A percentile compares a stretch with the other conserved stretches of the same genome.
Conservation (phyloP, 345 rosid genomes). For the Eutrema japonicum region DNA sequence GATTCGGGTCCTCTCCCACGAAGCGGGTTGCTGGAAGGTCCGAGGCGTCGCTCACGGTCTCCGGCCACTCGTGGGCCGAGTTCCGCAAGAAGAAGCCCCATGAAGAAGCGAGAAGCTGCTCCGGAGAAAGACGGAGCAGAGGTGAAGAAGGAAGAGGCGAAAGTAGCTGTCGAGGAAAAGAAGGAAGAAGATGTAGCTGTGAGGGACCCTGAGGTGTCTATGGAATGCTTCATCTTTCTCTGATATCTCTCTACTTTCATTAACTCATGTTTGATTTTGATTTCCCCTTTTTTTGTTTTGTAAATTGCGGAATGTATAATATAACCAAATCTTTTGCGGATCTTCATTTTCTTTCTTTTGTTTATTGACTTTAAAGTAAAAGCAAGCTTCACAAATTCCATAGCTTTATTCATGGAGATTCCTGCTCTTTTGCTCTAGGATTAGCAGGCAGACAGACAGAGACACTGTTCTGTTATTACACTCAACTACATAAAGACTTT, state of each 20-base stretch:
- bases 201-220: slow-evolving; percentile 66
- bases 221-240: slow-evolving; percentile 84
- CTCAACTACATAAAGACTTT: slow-evolving; percentile 35
- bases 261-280: slow-evolving; percentile 35
- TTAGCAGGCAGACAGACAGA: slow-evolving; percentile 40
- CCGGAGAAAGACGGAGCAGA: slow-evolving; percentile 11
- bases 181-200: slow-evolving; percentile 31
- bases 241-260: slow-evolving; percentile 38
- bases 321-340: slow-evolving; percentile 44
- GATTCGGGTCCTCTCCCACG: slow-evolving; percentile 46
- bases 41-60: slow-evolving; percentile 50
- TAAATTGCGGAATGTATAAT: slow-evolving; percentile 36
- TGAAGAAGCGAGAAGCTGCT: slow-evolving; percentile 41
- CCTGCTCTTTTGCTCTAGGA: slow-evolving; percentile 35
- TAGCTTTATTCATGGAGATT: slow-evolving; percentile 38
- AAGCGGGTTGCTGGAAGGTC: slow-evolving; percentile 42
- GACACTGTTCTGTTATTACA: slow-evolving; percentile 39
- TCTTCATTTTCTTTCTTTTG: slow-evolving; percentile 26
- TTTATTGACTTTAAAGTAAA: slow-evolving; percentile 24
- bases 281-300: slow-evolving; percentile 20
- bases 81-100: slow-evolving; percentile 48
- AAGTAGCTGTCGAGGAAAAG: slow-evolving; percentile 22
- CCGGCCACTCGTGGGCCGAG: slow-evolving; percentile 45
- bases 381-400: slow-evolving; percentile 29
- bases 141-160: slow-evolving; percentile 28